Conservation (phyloP, 371 early-diverging fungal genomes). For the Mucor racemosus region DNA sequence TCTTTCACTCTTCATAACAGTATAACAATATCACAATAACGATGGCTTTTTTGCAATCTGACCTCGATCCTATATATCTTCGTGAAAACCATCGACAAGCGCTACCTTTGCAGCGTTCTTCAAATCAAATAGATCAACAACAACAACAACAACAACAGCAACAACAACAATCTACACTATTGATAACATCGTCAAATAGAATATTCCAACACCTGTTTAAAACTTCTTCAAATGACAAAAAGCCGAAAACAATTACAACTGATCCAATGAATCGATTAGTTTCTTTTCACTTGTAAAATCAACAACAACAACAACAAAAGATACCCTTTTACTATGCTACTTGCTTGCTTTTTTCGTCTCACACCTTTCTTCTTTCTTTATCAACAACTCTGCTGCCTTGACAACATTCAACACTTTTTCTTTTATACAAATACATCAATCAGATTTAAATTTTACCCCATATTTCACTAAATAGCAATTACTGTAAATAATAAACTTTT, state of each 20-base stretch:
- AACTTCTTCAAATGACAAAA: conserved; percentile 12
- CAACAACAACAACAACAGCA: not conserved
- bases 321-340: not conserved
- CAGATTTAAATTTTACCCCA: not conserved
- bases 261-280: conserved; percentile 28
- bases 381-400: not conserved
- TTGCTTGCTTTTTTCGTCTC: not conserved
- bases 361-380: not conserved
- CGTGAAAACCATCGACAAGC: conserved; percentile 23
- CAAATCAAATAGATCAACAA: not conserved
- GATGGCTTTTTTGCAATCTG: conserved; percentile 29
- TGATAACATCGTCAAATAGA: not conserved
- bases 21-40: not conserved
- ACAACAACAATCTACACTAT: not conserved
- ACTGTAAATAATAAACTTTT: not conserved
- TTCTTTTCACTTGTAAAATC: conserved; percentile 23
- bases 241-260: conserved; percentile 9
- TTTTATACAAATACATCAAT: no score
- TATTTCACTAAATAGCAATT: not conserved
- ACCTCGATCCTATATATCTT: conserved; percentile 26
- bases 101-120: no score
- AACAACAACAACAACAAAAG: not conserved
- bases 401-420: not conserved
- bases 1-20: not conserved
- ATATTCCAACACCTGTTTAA: conserved; percentile 18